Conservation (phyloP, 2,329 filamentous ascomycete species). For the Remersonia thermophila region DNA sequence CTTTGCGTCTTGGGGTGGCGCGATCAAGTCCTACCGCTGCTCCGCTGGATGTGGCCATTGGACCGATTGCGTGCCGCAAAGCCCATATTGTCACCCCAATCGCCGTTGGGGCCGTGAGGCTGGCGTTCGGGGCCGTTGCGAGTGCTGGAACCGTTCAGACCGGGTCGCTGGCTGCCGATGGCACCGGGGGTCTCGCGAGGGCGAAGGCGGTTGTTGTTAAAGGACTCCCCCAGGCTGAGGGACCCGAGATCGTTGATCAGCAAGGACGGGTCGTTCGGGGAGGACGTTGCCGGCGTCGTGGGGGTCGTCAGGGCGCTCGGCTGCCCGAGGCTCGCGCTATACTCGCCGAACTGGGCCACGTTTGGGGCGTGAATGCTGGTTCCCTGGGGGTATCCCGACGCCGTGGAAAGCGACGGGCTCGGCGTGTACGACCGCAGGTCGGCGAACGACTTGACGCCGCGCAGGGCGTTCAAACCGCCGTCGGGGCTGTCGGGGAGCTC, state of each 20-base stretch:
- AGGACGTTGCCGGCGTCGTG: conserved; percentile 24
- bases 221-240: conserved; percentile 40
- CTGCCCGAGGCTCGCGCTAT: conserved; percentile 26
- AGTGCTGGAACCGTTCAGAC: conserved; percentile 31
- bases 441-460: conserved; percentile 91
- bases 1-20: not conserved
- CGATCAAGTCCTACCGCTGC: conserved; percentile 39
- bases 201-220: conserved; percentile 29
- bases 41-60: conserved; percentile 49
- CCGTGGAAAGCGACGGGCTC: conserved; percentile 79
- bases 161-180: conserved; percentile 52
- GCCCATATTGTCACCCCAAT: conserved; percentile 44
- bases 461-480: conserved; percentile 63
- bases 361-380: conserved; percentile 20
- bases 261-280: conserved; percentile 20
- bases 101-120: conserved; percentile 45
- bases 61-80: conserved; percentile 42
- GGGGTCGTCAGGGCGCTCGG: conserved; percentile 25
- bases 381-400: conserved; percentile 56
- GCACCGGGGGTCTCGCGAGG: conserved; percentile 43
- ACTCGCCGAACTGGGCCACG: conserved; percentile 33
- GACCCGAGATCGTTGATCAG: conserved; percentile 38
- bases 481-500: conserved; percentile 75
- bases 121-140: conserved; percentile 46
- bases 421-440: conserved; percentile 91